Base-by-base conservation (phyloP, 192 early-diverging fungal species). In the Podila epicladia region DNA sequence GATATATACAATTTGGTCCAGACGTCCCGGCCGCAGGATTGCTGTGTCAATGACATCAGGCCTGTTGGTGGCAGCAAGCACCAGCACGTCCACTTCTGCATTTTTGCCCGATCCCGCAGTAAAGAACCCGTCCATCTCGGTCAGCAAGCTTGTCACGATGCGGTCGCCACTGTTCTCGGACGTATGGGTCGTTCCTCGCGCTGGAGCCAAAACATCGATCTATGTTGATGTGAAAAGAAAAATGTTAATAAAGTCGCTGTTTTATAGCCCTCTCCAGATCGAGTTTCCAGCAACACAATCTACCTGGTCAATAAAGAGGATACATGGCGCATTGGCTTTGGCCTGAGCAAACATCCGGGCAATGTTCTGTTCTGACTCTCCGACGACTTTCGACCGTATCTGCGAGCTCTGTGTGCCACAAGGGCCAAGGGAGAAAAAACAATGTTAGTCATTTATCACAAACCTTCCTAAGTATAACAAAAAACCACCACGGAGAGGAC, bases 261-360 rank as follows among this genome's bases (percentile, higher is more conserved):
- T 45, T 45, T 17, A 15, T 9, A 45, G 12, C 15, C 41, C 13
- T 12, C 15, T 45, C 9, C 35, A 17, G 41, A 15, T 45, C 41
- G 41, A 45, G 41, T 1, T 17, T 15, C 11, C 41, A 45, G 8
- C 53, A 41, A 17, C 26, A 24, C 7, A 67, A 22, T 38, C 41
- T 85, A 93, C 90, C 83, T 98, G 94, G 82, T 99, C 97, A 71
- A 99, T 94, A 41, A 99, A 91, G 17, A 99, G 76, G 11, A 98
- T 92, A 65, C 96, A 97, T 0, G 97, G 97, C 5, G 95, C 85
- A 78, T 88, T 93, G 55, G 90, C 82, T 61, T 94, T 87, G 32
- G 95, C 97, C 71, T 93, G 89, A 3, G 90, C 84, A 89, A 99
- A 99, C 65, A 97, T 82, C 8, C 86, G 88, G 9, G 93, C 91